A percentile compares a stretch with the other conserved stretches of the same genome.
Evolutionary conservation across 768 basidiomycete species (phyloP).

Genomic region (Cystofilobasidium bisporidii): DNA sequence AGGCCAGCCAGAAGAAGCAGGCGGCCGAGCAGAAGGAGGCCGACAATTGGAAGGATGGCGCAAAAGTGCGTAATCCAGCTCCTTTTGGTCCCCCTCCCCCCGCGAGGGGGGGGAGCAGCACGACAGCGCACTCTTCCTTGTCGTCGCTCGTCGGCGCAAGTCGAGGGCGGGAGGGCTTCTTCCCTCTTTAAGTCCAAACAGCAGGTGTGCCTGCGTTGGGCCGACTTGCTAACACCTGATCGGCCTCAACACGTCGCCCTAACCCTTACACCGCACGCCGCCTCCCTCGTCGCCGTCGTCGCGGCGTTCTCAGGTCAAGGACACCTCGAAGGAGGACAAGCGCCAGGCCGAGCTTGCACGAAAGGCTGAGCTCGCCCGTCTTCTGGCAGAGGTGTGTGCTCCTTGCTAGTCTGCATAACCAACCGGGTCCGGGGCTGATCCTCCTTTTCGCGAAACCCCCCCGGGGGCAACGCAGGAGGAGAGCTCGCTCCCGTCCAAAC

Average conservation of each 20-base stretch:
- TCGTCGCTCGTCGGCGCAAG: too few species aligned
- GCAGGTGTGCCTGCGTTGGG: too few species aligned
- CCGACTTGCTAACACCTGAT: too few species aligned
- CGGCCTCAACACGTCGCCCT: too few species aligned
- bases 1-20: slow-evolving; percentile 9
- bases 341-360: slow-evolving; percentile 22
- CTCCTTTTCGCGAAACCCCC: neutral
- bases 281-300: neutral
- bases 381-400: slow-evolving; percentile 14
- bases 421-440: neutral
- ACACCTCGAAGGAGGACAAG: slow-evolving; percentile 29
- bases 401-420: neutral
- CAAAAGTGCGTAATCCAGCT: slow-evolving; percentile 5
- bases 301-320: slow-evolving; percentile 25
- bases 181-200: too few species aligned
- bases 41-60: slow-evolving; percentile 26
- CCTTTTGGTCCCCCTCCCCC: too few species aligned
- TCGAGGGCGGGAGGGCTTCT: too few species aligned
- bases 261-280: neutral
- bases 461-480: slow-evolving; percentile 10
- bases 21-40: slow-evolving; percentile 22
- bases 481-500: neutral
- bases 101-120: too few species aligned
- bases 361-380: slow-evolving; percentile 26
- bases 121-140: too few species aligned